A percentile compares a stretch with the other conserved stretches of the same genome.
Evolutionary conservation across 768 basidiomycete species (phyloP).

Genomic region (Gymnopilus dilepis): DNA sequence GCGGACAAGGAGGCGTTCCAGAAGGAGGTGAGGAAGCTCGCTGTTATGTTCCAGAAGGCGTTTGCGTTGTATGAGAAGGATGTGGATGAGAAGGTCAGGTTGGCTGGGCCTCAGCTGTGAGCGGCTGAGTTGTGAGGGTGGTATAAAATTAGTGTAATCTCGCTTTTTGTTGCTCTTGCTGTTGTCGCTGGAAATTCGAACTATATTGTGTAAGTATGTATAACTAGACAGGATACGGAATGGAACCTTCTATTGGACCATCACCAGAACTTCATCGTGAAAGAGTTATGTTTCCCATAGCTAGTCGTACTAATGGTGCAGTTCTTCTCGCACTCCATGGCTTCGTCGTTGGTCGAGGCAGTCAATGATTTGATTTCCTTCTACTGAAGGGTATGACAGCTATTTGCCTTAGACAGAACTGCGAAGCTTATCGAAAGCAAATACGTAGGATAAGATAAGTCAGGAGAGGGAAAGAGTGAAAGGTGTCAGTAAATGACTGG

Average conservation of each 20-base stretch:
- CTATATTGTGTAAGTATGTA: constrained; percentile 8
- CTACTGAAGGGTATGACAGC: too few relatives aligned
- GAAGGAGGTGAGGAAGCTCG: constrained; percentile 87
- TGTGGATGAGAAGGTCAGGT: constrained; percentile 78
- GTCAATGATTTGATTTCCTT: too few relatives aligned
- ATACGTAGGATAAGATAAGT: constrained; percentile 1
- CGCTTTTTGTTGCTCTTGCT: not conserved
- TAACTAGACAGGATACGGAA: not conserved
- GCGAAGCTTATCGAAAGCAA: constrained; percentile 5
- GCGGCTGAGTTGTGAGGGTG: not conserved
- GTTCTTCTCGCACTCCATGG: too few relatives aligned
- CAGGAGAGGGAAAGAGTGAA: not conserved
- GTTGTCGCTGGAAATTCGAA: not conserved
- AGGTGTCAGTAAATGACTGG: not conserved
- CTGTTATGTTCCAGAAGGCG: constrained; percentile 92
- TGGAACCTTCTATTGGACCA: not conserved
- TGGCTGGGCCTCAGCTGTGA: constrained; percentile 76
- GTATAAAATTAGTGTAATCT: constrained; percentile 1
- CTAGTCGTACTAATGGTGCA: too few relatives aligned
- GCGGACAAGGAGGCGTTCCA: constrained; percentile 87
- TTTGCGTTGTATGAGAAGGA: constrained; percentile 92
- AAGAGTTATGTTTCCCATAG: too few relatives aligned
- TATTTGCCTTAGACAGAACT: not conserved
- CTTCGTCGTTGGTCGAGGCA: too few relatives aligned
- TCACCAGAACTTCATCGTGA: too few relatives aligned